Evolutionary conservation across 2,329 filamentous ascomycete species (phyloP), one percentile per base, ranked within the genome.

Genomic region (Colletotrichum phormii): DNA sequence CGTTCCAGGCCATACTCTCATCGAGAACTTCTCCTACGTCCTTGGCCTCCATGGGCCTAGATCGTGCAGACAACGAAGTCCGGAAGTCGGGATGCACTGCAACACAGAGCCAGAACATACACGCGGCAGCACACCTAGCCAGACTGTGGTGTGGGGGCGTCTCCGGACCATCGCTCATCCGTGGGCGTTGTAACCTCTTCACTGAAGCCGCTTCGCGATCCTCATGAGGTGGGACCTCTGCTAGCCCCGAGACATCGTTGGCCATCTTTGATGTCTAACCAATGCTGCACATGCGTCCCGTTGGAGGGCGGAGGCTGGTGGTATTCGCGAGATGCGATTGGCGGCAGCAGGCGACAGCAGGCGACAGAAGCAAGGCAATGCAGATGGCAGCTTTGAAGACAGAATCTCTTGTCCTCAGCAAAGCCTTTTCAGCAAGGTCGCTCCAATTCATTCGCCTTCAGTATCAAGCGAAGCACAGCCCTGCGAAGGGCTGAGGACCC

Each of bases 141-240:
- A 31, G 42, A 29, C 29, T 24, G 31, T 35, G 35, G 26, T n/a
- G 66, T 29, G 49, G 35, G 22, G 59, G 53, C 31, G 26, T 59
- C 71, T 31, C 49, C 67, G 71, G 67, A 60, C 60, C 55, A 61
- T 65, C 55, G 55, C 67, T 58, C 60, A 65, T 71, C 67, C 67
- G 71, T 31, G 29, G 46, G 53, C 71, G 67, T 66, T 73, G 71
- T 65, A 65, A 73, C 71, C 54, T 61, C 71, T 51, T 42, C 53
- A 49, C 31, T n/a, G 35, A 60, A 60, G 37, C 53, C 53, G 66
- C 65, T 26, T 37, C 33, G 26, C 18, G 5, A n/a, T 26, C 24
- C 29, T 67, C 31, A n/a, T 9, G 18, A 22, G 31, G 18, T 51
- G 33, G 26, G 33, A 7, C 42, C 24, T 24, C 57, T 35, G 7